Base-by-base conservation (phyloP, 352 stramenopile genomes). In the Lagenidium sp. region DNA sequence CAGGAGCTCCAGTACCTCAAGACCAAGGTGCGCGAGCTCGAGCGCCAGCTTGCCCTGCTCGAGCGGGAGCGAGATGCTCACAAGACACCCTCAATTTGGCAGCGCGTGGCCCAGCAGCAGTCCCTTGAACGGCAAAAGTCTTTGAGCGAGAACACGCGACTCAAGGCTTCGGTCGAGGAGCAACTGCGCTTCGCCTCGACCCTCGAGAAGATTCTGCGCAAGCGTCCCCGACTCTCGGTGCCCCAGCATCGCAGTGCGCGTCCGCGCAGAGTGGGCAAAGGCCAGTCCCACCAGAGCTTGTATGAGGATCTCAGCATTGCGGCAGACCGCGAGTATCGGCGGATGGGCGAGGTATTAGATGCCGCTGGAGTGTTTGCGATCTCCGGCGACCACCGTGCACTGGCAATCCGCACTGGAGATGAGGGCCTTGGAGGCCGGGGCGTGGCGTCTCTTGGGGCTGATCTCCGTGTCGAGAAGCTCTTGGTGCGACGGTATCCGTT, bases 1-100 rank as follows among this genome's bases (percentile, higher is more conserved):
- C 52, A 64, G 21, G 59, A 68, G 50, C 49, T 73, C 22, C 48
- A 57, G 36, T 68, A 68, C 36, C 47, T 73, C 22, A 68, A 61
- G 41, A 12, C 21, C 45, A 63, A 63, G 18, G 49, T 64, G 30
- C 46, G 47, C 31, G 63, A 68, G 41, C 49, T 72, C 13, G 62
- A 72, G 40, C 36, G 24, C 6, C 42, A 57, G 21, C 39, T 72
- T 36, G 41, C 39, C 0, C 47, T 24, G n/a, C 30, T 65, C 7
- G 55, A 62, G 36, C 26, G 45, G 10, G 55, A 63, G 18, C 50
- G 56, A 32, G 41, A 41, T 28, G 41, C 41, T 6, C 32, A 38
- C 28, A 49, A 40, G 34, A 37, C 41, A 23, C 34, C 53, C 36
- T 61, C 55, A 18, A 53, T 65, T 11, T 74, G 63, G 59, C 55